Percentiles rank a stretch among this genome's conserved stretches.
These are phyloP conservation scores for Mikania micrantha DNA, from an alignment of 129 eudicot genomes.

Conservation along the genomic window DNA sequence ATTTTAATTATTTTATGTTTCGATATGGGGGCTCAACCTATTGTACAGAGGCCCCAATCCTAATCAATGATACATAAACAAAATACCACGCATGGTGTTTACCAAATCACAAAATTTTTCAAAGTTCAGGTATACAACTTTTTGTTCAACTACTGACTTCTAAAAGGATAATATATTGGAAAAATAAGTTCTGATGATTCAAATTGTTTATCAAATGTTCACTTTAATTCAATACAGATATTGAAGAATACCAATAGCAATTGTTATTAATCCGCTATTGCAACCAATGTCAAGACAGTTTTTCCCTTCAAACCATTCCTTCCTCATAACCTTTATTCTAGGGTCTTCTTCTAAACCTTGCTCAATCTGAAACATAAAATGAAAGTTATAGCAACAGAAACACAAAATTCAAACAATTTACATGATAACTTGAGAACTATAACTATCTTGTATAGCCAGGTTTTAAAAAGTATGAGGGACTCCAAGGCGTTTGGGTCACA, in stretches of 20 bases:
- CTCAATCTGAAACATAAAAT: constrained; percentile 50
- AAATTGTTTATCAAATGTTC: neutral
- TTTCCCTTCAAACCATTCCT: constrained; percentile 93
- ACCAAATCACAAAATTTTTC: neutral
- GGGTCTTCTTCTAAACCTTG: constrained; percentile 81
- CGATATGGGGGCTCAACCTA: too few species aligned
- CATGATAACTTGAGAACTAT: neutral
- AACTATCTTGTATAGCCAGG: neutral
- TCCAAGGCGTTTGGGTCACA: too few species aligned
- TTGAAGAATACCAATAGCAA: constrained; percentile 47
- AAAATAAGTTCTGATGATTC: neutral
- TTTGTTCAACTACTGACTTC: neutral
- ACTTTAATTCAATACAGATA: neutral
- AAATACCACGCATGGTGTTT: neutral
- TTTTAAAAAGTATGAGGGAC: too few species aligned
- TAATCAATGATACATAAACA: too few species aligned
- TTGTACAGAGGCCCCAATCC: too few species aligned
- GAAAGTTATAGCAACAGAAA: neutral
- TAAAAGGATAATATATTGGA: neutral
- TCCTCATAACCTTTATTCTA: constrained; percentile 59
- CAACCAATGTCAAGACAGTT: constrained; percentile 97
- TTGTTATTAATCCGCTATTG: constrained; percentile 78
- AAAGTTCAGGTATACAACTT: neutral
- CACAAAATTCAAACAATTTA: neutral
- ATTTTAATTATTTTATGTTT: too few species aligned